A percentile compares a stretch with the other conserved stretches of the same genome.
Evolutionary conservation across 2,329 filamentous ascomycete genomes (phyloP).

Genomic region (Claviceps sp.): DNA sequence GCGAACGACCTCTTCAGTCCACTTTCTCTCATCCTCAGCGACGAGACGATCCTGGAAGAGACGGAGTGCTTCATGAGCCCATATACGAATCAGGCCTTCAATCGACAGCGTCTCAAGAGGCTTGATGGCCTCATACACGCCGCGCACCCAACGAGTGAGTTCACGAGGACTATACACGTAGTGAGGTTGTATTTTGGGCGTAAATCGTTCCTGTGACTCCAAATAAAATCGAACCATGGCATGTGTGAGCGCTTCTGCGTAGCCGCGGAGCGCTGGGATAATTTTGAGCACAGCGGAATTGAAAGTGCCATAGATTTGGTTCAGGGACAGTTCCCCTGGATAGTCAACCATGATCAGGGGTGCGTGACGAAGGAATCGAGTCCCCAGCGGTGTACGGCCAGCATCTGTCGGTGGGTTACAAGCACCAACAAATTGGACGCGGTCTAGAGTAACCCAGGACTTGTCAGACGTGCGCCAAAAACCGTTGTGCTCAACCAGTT

Average conservation of each 20-base stretch:
- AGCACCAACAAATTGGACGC: conserved; percentile 96
- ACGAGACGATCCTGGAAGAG: conserved; percentile 97
- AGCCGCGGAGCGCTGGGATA: conserved; percentile 85
- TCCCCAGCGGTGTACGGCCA: conserved; percentile 85
- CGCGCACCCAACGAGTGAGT: conserved; percentile 91
- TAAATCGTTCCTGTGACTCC: conserved; percentile 89
- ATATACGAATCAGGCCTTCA: conserved; percentile 89
- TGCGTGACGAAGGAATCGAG: conserved; percentile 87
- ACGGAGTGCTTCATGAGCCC: conserved; percentile 92
- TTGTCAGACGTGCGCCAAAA: conserved; percentile 98
- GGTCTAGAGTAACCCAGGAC: conserved; percentile 92
- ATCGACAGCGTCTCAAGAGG: conserved; percentile 78
- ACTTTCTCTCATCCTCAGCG: conserved; percentile 81
- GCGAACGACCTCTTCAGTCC: conserved; percentile 82
- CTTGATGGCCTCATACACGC: conserved; percentile 91
- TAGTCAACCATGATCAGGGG: conserved; percentile 99
- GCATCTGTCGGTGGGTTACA: conserved; percentile 98
- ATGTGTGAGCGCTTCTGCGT: conserved; percentile 84
- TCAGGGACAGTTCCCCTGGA: conserved; percentile 83
- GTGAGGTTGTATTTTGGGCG: conserved; percentile 90
- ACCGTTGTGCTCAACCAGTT: conserved; percentile 95
- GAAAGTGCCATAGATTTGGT: conserved; percentile 98
- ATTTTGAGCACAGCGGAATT: conserved; percentile 95
- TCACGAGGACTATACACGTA: conserved; percentile 99
- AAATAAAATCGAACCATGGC: conserved; percentile 97